Conservation (phyloP, 768 basidiomycete species). For the Tricholoma flavovirens region DNA sequence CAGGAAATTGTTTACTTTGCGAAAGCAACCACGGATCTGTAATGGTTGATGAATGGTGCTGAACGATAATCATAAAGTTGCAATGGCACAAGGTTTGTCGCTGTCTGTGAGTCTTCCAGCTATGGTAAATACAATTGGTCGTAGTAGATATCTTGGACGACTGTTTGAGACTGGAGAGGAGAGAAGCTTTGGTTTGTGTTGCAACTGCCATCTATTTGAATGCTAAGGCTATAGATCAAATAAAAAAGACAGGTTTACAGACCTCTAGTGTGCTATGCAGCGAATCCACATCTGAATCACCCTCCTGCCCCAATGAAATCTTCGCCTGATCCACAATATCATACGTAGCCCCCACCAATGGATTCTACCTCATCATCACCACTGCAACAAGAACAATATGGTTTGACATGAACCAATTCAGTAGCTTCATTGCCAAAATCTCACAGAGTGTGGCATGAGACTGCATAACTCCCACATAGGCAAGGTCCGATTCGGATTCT, state of each 20-base stretch:
- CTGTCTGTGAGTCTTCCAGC: slow-evolving; percentile 72
- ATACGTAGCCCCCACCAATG: slow-evolving; percentile 67
- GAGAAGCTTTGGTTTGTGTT: slow-evolving; percentile 77
- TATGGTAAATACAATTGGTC: slow-evolving; percentile 68
- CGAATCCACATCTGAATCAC: slow-evolving; percentile 58
- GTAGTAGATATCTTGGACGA: slow-evolving; percentile 82
- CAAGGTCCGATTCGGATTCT: slow-evolving; percentile 64
- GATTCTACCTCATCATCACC: slow-evolving; percentile 79
- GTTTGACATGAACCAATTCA: slow-evolving; percentile 65
- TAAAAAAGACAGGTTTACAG: slow-evolving; percentile 18
- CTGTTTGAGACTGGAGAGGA: slow-evolving; percentile 84
- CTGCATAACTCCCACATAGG: slow-evolving; percentile 67
- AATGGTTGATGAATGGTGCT: slow-evolving; percentile 79
- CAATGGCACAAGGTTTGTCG: slow-evolving; percentile 75
- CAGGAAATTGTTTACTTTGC: not conserved
- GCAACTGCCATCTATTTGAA: slow-evolving; percentile 75
- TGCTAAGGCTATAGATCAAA: not conserved
- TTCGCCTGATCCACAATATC: slow-evolving; percentile 67
- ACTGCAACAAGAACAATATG: slow-evolving; percentile 78
- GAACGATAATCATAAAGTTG: slow-evolving; percentile 62
- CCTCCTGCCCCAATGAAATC: slow-evolving; percentile 41
- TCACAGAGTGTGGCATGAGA: slow-evolving; percentile 75
- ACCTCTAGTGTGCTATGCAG: slow-evolving; percentile 86
- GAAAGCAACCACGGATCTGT: slow-evolving; percentile 40
- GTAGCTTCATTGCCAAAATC: slow-evolving; percentile 82